Conservation (phyloP, 495 filamentous ascomycete genomes). For the Lophiostoma macrostomum region DNA sequence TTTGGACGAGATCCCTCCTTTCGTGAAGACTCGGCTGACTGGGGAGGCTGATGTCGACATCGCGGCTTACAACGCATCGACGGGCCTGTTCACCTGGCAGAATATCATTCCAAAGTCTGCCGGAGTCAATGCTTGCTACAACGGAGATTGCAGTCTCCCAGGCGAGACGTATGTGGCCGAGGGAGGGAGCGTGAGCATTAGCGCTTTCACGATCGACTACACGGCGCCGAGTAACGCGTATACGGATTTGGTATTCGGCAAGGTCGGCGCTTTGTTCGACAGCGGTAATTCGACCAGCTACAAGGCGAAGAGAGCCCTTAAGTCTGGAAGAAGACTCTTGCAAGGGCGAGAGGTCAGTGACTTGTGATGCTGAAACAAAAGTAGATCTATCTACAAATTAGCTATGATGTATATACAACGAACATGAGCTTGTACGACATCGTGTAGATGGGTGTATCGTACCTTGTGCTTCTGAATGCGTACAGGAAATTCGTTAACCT, state of each 20-base stretch:
- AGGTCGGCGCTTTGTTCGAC: neutral
- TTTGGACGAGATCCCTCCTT: slow-evolving; percentile 33
- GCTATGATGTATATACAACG: too few species aligned
- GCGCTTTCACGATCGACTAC: slow-evolving; percentile 44
- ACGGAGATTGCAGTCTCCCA: slow-evolving; percentile 40
- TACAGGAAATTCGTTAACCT: too few species aligned
- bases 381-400: too few species aligned
- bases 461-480: too few species aligned
- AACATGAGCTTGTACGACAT: too few species aligned
- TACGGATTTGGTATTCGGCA: slow-evolving; percentile 7
- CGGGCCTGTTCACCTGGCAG: slow-evolving; percentile 38
- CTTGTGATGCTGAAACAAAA: too few species aligned
- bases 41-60: slow-evolving; percentile 29
- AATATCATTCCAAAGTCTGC: slow-evolving; percentile 8
- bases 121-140: slow-evolving; percentile 35
- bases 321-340: neutral
- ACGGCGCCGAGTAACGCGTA: slow-evolving; percentile 27
- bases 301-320: neutral
- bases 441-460: too few species aligned
- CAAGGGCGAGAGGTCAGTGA: slow-evolving; percentile 1
- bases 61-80: slow-evolving; percentile 37
- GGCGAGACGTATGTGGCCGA: slow-evolving; percentile 38
- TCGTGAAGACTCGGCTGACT: slow-evolving; percentile 40
- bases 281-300: neutral
- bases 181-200: slow-evolving; percentile 34